Evolutionary conservation across 2,329 filamentous ascomycete genomes (phyloP).

Genomic region (Verticillium zaregamsianum): DNA sequence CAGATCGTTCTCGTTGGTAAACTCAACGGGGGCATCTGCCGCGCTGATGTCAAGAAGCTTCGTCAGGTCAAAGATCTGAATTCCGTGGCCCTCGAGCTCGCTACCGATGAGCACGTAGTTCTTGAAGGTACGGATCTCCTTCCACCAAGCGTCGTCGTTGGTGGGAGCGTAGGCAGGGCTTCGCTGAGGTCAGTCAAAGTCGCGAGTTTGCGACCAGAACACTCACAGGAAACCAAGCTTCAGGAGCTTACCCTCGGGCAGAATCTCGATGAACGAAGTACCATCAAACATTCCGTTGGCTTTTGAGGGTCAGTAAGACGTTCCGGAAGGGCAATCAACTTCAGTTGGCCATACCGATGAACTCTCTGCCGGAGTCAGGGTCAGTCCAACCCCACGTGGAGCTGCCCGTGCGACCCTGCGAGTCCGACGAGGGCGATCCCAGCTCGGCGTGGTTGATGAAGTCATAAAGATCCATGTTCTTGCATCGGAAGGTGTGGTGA

Average conservation of each 20-base stretch:
- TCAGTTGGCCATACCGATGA: neutral
- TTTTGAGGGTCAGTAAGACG: neutral
- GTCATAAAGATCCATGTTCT: slow-evolving; percentile 35
- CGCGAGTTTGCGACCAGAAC: slow-evolving; percentile 2
- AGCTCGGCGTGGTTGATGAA: slow-evolving; percentile 49
- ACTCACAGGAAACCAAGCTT: slow-evolving; percentile 34
- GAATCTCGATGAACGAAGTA: slow-evolving; percentile 39
- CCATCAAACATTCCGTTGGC: slow-evolving; percentile 30
- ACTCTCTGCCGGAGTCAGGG: slow-evolving; percentile 26
- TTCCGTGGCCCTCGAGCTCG: slow-evolving; percentile 42
- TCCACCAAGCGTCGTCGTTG: slow-evolving; percentile 18
- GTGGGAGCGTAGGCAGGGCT: slow-evolving; percentile 18
- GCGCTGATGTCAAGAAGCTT: slow-evolving; percentile 39
- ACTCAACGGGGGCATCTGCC: slow-evolving; percentile 22
- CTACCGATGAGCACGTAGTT: slow-evolving; percentile 28
- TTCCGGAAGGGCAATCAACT: no score
- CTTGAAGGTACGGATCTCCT: slow-evolving; percentile 29
- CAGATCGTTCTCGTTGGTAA: slow-evolving; percentile 23
- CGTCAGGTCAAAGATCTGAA: slow-evolving; percentile 59
- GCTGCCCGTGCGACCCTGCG: slow-evolving; percentile 17
- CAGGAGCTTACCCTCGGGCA: slow-evolving; percentile 32
- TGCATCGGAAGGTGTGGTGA: slow-evolving; percentile 14
- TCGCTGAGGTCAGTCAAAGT: slow-evolving; percentile 12
- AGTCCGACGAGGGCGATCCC: slow-evolving; percentile 28
- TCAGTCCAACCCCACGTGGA: slow-evolving; percentile 38